Base-by-base conservation (phyloP, 768 basidiomycete species). In the Antrodiella citrinella region DNA sequence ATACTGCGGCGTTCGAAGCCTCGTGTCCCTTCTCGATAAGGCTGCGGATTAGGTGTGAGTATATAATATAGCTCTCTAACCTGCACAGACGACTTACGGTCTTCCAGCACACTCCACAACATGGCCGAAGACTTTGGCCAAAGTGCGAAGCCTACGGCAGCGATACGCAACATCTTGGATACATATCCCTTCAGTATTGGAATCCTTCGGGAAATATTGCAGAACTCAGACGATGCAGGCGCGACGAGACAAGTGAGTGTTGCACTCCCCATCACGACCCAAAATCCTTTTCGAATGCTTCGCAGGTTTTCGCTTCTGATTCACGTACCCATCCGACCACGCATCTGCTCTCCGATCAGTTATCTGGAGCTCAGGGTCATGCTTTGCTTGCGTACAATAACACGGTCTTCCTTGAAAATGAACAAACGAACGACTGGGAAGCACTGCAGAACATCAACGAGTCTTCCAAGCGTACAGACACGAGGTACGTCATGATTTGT, bases 201-300 rank as follows among this genome's bases (percentile, higher is more conserved):
- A 0, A 49, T 76, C 2, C 59, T 77, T 13, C 66, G 74, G 4
- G 77, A 78, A 49, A 41, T 76, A 0, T 21, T 76, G 2, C 73
- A 75, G 58, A 78, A 78, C 49, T 72, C 75, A 0, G 74, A 77
- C 41, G 77, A 78, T 57, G 74, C 76, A 0, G 59, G 64, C n/a
- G 77, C 74, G 10, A 62, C 59, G 0, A 63, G 66, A 22, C 74
- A 76, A 66, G 75, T 72, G 13, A 5, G 68, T 41, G 22, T 22
- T 25, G 11, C 38, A 21, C 12, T 26, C 9, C 21, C 2, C 21
- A n/a, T 38, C 9, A 35, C 15, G 4, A 2, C 3, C 22, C 35
- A n/a, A n/a, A n/a, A n/a, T 50, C 23, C 4, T 35, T 38, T 38
- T 38, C 35, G 35, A 18, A 10, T 38, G 22, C 5, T 40, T 20